Evolutionary conservation across 2,329 filamentous ascomycete genomes (phyloP), one percentile per base, ranked within the genome.

Genomic region (Penicillium sp.): DNA sequence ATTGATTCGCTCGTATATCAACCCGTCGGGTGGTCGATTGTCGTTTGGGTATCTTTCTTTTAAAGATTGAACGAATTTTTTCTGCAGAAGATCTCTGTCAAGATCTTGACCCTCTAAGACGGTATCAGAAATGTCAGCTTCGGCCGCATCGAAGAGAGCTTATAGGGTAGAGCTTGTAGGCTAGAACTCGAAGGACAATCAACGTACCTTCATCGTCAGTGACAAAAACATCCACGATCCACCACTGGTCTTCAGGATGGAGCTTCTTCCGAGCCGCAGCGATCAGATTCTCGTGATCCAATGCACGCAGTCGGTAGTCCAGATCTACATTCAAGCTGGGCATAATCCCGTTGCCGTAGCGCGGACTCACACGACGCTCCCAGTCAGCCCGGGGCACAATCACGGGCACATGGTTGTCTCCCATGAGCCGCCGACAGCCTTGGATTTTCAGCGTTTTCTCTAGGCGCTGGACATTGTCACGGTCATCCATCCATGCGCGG

Each of bases 171-270:
- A 39, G n/a, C 37, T 39, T 39, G 8, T 46, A n/a, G 44, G 8
- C 24, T 8, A 46, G 42, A 7, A 14, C 21, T 22, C 27, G 11
- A 29, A 8, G 27, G 27, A n/a, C 1, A 45, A 9, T 46, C 37
- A 39, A 39, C 26, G 16, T n/a, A 46, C 44, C 26, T 48, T 47
- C 31, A 19, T 47, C 31, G 16, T 52, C 47, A 29, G 47, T 50
- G 44, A 60, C 54, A 13, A 55, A 60, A 6, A 57, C 48, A 52
- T 60, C 57, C 14, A 57, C 54, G 16, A 60, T 31, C 54, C 51
- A 60, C 54, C 54, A 60, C 11, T 43, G 47, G 46, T 53, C 54
- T 5, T 29, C 37, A 1, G 24, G 21, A 1, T 21, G 43, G 13
- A 60, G 54, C 21, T 13, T 37, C 24, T 52, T 49, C 13, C 48